phyloP scores from a whole-genome alignment of 2,329 filamentous ascomycete genomes.

The Fusarium multiceps region DNA sequence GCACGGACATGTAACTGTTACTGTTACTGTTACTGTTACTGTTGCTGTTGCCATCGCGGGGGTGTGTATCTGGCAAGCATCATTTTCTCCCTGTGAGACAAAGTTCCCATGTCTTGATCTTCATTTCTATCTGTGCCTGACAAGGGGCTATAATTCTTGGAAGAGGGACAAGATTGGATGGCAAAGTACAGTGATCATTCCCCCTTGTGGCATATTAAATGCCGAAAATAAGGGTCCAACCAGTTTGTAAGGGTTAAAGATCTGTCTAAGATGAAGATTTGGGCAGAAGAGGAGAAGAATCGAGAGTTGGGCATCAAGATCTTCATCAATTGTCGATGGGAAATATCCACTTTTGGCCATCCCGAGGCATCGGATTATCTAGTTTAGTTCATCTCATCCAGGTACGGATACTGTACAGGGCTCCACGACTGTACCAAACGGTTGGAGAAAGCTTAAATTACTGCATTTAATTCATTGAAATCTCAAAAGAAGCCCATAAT shows the following conservation, averaged over 20 bases:
- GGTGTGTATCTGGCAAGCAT: background rate
- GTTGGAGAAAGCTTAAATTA: conserved; percentile 29
- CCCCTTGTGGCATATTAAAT: background rate
- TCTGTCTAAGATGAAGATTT: background rate
- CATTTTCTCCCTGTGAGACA: conserved; percentile 18
- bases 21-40: no score
- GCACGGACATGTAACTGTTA: background rate
- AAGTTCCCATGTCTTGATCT: background rate
- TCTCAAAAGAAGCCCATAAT: no score
- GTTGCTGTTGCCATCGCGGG: background rate
- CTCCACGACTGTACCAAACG: background rate
- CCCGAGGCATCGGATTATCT: conserved; percentile 17
- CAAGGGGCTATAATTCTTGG: background rate
- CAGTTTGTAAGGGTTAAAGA: background rate
- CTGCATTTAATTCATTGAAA: background rate
- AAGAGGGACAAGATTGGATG: background rate
- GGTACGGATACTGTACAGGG: background rate
- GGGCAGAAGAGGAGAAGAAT: background rate
- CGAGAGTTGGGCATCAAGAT: conserved; percentile 36
- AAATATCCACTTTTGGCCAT: conserved; percentile 3
- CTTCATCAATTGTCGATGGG: background rate
- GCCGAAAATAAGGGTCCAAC: conserved; percentile 6
- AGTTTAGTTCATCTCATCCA: conserved; percentile 1
- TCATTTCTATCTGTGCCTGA: background rate
- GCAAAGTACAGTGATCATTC: background rate